These are phyloP conservation scores for Colletotrichum salicis DNA, from an alignment of 2,329 filamentous ascomycete genomes.

Conservation along the genomic window DNA sequence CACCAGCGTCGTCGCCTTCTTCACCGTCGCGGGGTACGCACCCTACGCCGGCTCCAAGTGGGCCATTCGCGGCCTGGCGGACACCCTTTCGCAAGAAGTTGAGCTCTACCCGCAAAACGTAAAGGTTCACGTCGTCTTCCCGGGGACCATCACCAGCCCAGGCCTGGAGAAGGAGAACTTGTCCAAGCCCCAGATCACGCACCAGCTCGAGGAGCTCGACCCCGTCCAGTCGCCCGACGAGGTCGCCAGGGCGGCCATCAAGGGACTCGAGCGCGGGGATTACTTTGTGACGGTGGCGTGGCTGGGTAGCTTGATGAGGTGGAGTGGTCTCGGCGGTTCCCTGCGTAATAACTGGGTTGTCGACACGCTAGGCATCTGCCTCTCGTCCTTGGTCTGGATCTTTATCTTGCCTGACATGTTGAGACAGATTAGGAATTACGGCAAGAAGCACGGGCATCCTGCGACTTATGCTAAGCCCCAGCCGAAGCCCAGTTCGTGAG, in stretches of 20 bases:
- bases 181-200: conserved; percentile 83
- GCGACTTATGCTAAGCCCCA: conserved; percentile 53
- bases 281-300: conserved; percentile 82
- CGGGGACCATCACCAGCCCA: conserved; percentile 82
- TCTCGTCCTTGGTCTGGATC: conserved; percentile 65
- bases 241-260: conserved; percentile 77
- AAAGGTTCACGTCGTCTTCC: conserved; percentile 83
- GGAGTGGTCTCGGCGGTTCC: conserved; percentile 64
- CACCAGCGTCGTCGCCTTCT: conserved; percentile 78
- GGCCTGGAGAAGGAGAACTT: conserved; percentile 80
- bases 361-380: conserved; percentile 65
- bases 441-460: conserved; percentile 68
- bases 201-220: conserved; percentile 84
- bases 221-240: conserved; percentile 80
- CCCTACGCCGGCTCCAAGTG: conserved; percentile 88
- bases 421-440: conserved; percentile 66
- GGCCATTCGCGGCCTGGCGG: conserved; percentile 84
- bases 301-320: conserved; percentile 78
- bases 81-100: conserved; percentile 85
- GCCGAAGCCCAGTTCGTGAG: conserved; percentile 22
- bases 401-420: conserved; percentile 68
- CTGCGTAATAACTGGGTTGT: conserved; percentile 68
- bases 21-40: conserved; percentile 82
- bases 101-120: conserved; percentile 87
- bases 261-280: conserved; percentile 81